phyloP scores from a whole-genome alignment of 768 basidiomycete genomes.

The Calocera viscosa region DNA sequence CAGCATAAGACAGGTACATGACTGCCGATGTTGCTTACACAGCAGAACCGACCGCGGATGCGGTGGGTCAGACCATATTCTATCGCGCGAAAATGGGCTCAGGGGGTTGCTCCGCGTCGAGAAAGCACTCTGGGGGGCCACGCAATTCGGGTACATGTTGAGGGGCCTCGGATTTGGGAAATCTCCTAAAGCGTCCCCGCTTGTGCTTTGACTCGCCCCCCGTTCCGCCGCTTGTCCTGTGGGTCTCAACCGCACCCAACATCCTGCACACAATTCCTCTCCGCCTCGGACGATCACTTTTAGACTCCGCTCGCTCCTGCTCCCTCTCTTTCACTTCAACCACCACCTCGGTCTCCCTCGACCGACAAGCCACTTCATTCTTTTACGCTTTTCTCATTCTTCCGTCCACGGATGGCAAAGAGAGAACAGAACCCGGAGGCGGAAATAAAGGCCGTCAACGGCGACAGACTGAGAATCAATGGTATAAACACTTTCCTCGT shows the following conservation, averaged over 20 bases:
- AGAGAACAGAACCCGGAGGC: background rate
- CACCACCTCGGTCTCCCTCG: background rate
- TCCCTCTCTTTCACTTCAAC: constrained; percentile 5
- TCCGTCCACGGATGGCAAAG: background rate
- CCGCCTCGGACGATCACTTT: constrained; percentile 4
- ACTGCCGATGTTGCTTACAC: background rate
- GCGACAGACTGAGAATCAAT: constrained; percentile 5
- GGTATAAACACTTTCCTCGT: constrained; percentile 1
- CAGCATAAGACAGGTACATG: background rate
- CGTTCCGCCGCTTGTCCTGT: background rate
- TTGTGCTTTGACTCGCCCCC: background rate
- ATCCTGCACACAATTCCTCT: background rate
- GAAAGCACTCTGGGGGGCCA: background rate
- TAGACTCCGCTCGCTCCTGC: constrained; percentile 6
- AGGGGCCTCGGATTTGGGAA: background rate
- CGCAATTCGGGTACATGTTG: constrained; percentile 12
- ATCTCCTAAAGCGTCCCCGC: background rate
- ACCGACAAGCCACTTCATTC: background rate
- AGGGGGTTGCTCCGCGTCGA: no score
- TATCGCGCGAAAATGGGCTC: background rate
- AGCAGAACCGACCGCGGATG: background rate
- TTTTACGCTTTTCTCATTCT: background rate
- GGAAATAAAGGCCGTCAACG: constrained; percentile 6
- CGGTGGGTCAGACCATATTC: background rate
- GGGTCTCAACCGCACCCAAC: constrained; percentile 3